Conservation (phyloP, 2,329 filamentous ascomycete genomes). For the Botrytis paeoniae region DNA sequence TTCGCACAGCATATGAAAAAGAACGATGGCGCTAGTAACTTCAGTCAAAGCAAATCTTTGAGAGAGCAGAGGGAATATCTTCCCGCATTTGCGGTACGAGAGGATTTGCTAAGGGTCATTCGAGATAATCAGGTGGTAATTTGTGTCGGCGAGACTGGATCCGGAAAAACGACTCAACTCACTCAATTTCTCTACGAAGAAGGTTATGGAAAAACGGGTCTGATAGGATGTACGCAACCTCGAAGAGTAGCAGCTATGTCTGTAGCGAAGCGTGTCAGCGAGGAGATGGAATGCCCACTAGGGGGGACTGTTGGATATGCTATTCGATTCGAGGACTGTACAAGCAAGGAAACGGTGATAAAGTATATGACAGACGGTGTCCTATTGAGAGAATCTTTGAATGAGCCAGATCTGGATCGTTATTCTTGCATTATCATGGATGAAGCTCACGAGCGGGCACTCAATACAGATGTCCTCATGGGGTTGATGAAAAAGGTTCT, state of each 20-base stretch:
- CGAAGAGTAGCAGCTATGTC: slow-evolving; percentile 98
- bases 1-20: slow-evolving; percentile 91
- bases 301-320: slow-evolving; percentile 90
- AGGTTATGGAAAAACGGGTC: slow-evolving; percentile 79
- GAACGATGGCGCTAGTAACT: slow-evolving; percentile 79
- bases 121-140: slow-evolving; percentile 96
- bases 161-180: slow-evolving; percentile 94
- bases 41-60: slow-evolving; percentile 88
- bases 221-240: slow-evolving; percentile 96
- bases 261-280: slow-evolving; percentile 94
- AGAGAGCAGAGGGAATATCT: slow-evolving; percentile 89
- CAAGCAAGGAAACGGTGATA: slow-evolving; percentile 89
- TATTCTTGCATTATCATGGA: slow-evolving; percentile 99
- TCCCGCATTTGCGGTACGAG: slow-evolving; percentile 92
- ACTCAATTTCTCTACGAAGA: slow-evolving; percentile 97
- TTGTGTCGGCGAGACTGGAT: slow-evolving; percentile 95
- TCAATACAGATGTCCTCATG: slow-evolving; percentile 98
- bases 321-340: slow-evolving; percentile 98
- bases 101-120: slow-evolving; percentile 87
- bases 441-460: slow-evolving; percentile 91
- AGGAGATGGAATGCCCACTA: slow-evolving; percentile 94
- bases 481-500: slow-evolving; percentile 97
- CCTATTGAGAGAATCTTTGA: slow-evolving; percentile 85
- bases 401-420: slow-evolving; percentile 87
- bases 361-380: slow-evolving; percentile 99